Base-by-base conservation (phyloP, 1,284 basidiomycete genomes). In the Apiotrichum mycotoxinovorans region DNA sequence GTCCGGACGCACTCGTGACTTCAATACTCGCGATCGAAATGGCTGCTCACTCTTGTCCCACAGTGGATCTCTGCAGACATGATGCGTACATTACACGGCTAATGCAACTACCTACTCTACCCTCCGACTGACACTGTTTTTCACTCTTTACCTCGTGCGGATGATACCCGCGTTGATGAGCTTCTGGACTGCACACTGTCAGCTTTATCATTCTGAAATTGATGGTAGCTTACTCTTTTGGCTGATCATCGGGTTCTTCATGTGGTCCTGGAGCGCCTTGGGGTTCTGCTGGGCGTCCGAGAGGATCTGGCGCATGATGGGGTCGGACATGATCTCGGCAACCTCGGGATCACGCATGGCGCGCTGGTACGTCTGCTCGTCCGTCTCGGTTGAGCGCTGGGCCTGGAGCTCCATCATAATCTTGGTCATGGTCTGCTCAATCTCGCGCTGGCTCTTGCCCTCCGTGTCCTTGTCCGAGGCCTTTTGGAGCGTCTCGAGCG, bases 291-390 rank as follows among this genome's bases (percentile, higher is more conserved):
- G 96, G 5, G 93, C 92, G 79, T 98, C 94, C 73, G 94, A 87
- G 67, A 98, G 78, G 66, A 99, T 98, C 68, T 87, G 86, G 79
- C 93, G 89, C 88, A 94, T 93, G 60, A 92, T 80, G 17, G 64
- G 64, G 56, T 65, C 65, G 56, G 70, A 67, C 80, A 82, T 80
- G 64, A 82, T 81, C 65, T 76, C 86, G 58, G 88, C 89, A 52
- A 97, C 84, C 79, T 98, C 95, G 9, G 96, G 96, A 80, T 98
- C 95, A 54, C 91, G 83, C 94, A 97, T 97, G 12, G 95, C 96
- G 34, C 95, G 83, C 70, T 89, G 83, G 60, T 97, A 81, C 20
- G 93, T 91, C 81, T 99, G 84, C 75, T 98, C 91, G 69, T 97
- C 92, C 17, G 86, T 86, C 80, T 99, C 96, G 48, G 81, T 85